Percentiles rank a stretch among this genome's conserved stretches.
Conservation (phyloP, 257 asterid species). For the Rubia yunnanensis region DNA sequence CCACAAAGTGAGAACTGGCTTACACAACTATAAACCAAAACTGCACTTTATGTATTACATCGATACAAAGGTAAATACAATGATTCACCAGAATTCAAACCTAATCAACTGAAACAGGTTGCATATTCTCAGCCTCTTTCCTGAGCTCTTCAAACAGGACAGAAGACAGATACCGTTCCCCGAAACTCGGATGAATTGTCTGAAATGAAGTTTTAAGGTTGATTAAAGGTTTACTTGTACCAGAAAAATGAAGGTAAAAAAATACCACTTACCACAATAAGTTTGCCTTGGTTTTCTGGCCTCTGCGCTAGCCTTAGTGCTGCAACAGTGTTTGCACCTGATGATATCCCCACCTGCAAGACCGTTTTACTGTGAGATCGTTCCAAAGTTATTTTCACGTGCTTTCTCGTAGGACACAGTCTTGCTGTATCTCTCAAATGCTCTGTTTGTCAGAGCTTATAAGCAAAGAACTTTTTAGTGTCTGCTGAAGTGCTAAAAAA, state of each 20-base stretch:
- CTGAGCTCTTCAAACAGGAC: conserved; percentile 76
- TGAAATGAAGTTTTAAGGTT: conserved; percentile 30
- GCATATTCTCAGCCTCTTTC: conserved; percentile 84
- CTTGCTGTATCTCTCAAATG: too few relatives aligned
- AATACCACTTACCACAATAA: conserved; percentile 59
- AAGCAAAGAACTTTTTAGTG: too few relatives aligned
- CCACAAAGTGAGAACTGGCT: background rate
- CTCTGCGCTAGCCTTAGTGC: conserved; percentile 71
- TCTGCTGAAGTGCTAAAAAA: too few relatives aligned
- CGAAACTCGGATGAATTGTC: conserved; percentile 93
- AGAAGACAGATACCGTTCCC: conserved; percentile 86
- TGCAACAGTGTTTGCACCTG: conserved; percentile 96
- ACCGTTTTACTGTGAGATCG: too few relatives aligned
- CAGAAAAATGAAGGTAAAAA: background rate
- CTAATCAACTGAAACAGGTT: conserved; percentile 83
- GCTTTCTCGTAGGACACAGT: too few relatives aligned
- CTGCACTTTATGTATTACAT: background rate
- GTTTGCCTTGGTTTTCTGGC: conserved; percentile 94
- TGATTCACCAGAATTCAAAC: background rate
- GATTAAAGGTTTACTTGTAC: background rate
- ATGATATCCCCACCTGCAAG: conserved; percentile 92
- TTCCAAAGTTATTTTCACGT: too few relatives aligned
- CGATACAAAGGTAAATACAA: background rate
- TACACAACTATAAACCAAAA: background rate
- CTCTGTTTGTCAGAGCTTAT: too few relatives aligned